Evolutionary conservation across 257 asterid genomes (phyloP), one percentile per base, ranked within the genome.

Genomic region (Perilla frutescens): DNA sequence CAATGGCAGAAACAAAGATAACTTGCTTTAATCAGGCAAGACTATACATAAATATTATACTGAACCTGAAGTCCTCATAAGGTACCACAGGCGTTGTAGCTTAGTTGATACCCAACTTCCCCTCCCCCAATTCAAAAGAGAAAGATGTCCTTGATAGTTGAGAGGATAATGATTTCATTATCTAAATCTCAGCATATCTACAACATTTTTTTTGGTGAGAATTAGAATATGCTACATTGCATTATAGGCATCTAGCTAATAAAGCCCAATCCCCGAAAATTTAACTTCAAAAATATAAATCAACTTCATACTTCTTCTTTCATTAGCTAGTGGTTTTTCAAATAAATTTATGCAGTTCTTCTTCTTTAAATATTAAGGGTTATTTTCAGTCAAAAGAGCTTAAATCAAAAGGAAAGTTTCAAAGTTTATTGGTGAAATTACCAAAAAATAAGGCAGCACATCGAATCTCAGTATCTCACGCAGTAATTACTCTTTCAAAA

Each of bases 401-500:
- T 40, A 43, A 63, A 63, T 43, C 60, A 66, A 45, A 11, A 67
- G 36, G 61, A 34, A 50, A 67, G 50, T 49, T 41, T 63, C 26
- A 63, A 63, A 43, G 40, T 63, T 63, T 3, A 26, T 4, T 50
- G 20, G 4, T n/a, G 62, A 36, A 49, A 67, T 50, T 12, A 47
- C 56, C 49, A 14, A 40, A 61, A 63, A 43, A 7, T 15, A 63
- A 20, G 40, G 55, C 9, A 49, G 47, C 60, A 8, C 3, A 67
- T 36, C 10, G 12, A 49, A 67, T 67, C 62, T 49, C 56, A 45
- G 41, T 64, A 26, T 15, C 9, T 6, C 1, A 32, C 8, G 8
- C 60, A 49, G 60, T n/a, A 31, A 66, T 32, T 4, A 7, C 14
- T 48, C 55, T 9, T 41, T 9, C 36, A 0, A 15, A 10, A 43